These are phyloP conservation scores for Forsythia viridissima DNA, from an alignment of 257 asterid genomes.

Conservation along the genomic window DNA sequence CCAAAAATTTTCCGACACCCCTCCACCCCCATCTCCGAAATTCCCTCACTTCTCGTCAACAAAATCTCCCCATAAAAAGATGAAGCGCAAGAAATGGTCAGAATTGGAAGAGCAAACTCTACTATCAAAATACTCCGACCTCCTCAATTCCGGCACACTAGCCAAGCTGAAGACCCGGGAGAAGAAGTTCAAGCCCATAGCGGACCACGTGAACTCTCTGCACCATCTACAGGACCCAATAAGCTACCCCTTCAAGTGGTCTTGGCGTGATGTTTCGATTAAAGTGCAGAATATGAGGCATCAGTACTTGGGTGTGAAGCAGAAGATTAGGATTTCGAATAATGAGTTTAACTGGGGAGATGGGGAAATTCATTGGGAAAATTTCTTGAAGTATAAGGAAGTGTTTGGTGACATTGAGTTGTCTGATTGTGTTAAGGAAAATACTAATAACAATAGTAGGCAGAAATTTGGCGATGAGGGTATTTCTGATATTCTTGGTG, in stretches of 20 bases:
- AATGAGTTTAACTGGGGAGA: slow-evolving; percentile 82
- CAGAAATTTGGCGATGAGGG: slow-evolving; percentile 48
- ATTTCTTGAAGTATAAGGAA: slow-evolving; percentile 76
- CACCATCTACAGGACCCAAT: slow-evolving; percentile 80
- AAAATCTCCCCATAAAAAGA: slow-evolving; percentile 24
- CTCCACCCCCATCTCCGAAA: slow-evolving; percentile 13
- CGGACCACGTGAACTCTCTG: slow-evolving; percentile 79
- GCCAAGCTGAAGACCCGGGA: slow-evolving; percentile 93
- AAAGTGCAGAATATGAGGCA: slow-evolving; percentile 98
- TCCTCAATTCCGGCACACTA: slow-evolving; percentile 62
- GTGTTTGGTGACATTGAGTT: slow-evolving; percentile 90
- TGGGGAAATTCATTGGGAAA: slow-evolving; percentile 92
- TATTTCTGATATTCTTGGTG: slow-evolving; percentile 33
- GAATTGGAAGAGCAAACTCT: slow-evolving; percentile 85
- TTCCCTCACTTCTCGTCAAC: not conserved
- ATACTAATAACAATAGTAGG: slow-evolving; percentile 18
- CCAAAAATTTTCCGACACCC: slow-evolving; percentile 24
- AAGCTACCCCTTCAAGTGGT: slow-evolving; percentile 88
- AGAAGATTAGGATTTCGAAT: slow-evolving; percentile 67
- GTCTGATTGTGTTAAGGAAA: slow-evolving; percentile 30
- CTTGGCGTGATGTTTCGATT: slow-evolving; percentile 97
- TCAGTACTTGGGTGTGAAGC: slow-evolving; percentile 93
- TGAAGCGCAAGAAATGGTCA: slow-evolving; percentile 99
- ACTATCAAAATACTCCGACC: slow-evolving; percentile 71
- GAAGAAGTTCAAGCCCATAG: slow-evolving; percentile 92